Percentiles rank a stretch among this genome's conserved stretches.
Conservation (phyloP, 352 stramenopile genomes). For the Pythium brassicae region DNA sequence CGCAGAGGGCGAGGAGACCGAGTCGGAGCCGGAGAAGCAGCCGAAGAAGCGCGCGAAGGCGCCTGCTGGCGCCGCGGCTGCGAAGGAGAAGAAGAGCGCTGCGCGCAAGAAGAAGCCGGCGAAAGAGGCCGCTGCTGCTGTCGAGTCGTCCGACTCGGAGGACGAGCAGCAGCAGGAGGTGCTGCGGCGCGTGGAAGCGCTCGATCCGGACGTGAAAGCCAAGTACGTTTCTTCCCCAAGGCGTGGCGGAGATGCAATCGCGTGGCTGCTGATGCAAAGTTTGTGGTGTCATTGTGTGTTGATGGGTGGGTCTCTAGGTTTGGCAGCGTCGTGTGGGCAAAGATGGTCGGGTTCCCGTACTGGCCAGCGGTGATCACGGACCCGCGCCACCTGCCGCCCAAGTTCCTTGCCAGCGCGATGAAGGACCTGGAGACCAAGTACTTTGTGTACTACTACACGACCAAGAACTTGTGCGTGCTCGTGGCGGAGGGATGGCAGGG, state of each 20-base stretch:
- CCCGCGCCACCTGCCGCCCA: constrained; percentile 37
- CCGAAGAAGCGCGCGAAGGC: constrained; percentile 41
- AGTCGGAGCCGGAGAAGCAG: constrained; percentile 45
- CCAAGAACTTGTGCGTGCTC: constrained; percentile 65
- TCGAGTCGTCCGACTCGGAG: constrained; percentile 29
- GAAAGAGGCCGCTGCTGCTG: neutral
- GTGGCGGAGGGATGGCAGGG: no score
- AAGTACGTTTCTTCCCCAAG: no score
- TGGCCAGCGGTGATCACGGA: constrained; percentile 77
- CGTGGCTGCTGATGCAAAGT: no score
- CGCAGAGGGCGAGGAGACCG: constrained; percentile 30
- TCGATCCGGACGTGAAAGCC: constrained; percentile 52
- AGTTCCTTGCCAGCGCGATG: constrained; percentile 37
- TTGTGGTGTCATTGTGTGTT: no score
- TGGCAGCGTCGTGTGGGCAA: constrained; percentile 76
- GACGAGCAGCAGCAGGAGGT: constrained; percentile 32
- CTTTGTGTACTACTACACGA: constrained; percentile 72
- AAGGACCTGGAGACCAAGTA: constrained; percentile 70
- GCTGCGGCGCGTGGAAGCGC: constrained; percentile 35
- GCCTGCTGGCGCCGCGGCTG: neutral
- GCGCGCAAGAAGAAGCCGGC: constrained; percentile 43
- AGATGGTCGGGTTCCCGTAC: constrained; percentile 78
- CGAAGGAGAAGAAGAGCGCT: constrained; percentile 23
- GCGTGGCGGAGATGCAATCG: no score
- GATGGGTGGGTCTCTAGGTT: no score